These are phyloP conservation scores for Cardamine occulta DNA, from an alignment of 345 rosid species.

Conservation along the genomic window DNA sequence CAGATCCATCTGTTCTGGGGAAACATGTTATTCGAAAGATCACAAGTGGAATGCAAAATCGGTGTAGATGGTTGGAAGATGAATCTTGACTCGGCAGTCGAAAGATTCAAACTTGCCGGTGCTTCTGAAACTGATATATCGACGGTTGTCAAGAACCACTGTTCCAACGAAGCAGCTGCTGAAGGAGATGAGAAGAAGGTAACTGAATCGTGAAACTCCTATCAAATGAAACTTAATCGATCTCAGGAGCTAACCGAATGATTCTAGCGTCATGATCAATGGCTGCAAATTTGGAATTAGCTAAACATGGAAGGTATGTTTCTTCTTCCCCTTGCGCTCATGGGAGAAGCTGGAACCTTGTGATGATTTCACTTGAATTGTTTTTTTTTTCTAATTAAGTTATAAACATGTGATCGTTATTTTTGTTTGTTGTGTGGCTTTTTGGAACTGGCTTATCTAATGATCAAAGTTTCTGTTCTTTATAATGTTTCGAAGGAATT, in stretches of 20 bases:
- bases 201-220: constrained; percentile 26
- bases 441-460: constrained; percentile 4
- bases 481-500: not conserved
- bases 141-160: constrained; percentile 81
- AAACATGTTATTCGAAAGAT: constrained; percentile 91
- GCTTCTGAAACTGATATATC: constrained; percentile 86
- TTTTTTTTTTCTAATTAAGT: constrained; percentile 1
- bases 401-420: constrained; percentile 11
- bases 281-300: not conserved
- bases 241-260: not conserved
- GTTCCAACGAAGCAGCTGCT: constrained; percentile 62
- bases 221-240: not conserved
- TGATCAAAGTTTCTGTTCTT: not conserved
- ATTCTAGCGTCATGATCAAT: constrained; percentile 1
- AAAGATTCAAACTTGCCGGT: constrained; percentile 90
- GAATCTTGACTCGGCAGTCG: constrained; percentile 77
- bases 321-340: not conserved
- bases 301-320: not conserved
- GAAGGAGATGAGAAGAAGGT: constrained; percentile 57
- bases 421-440: constrained; percentile 2
- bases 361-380: constrained; percentile 24
- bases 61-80: constrained; percentile 75
- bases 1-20: constrained; percentile 99
- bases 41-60: constrained; percentile 95
- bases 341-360: not conserved